Evolutionary conservation across 2,329 filamentous ascomycete genomes (phyloP).

Genomic region (Aspergillus melleus): DNA sequence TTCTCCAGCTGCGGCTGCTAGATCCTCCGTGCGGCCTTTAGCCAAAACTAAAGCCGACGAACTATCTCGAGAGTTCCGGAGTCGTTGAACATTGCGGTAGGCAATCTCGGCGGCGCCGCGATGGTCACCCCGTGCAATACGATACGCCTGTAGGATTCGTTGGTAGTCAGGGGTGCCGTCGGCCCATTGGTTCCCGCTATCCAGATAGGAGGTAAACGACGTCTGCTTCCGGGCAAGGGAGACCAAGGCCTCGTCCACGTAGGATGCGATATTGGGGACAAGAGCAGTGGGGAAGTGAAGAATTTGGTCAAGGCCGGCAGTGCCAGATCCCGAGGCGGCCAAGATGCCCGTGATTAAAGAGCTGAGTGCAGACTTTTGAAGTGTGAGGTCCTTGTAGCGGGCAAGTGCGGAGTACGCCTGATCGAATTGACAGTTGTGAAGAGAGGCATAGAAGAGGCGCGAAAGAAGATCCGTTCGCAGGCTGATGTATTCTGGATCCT

Average conservation of each 20-base stretch:
- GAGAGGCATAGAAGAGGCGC: constrained; percentile 78
- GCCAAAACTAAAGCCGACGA: constrained; percentile 37
- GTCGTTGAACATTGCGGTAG: constrained; percentile 56
- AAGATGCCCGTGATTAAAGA: constrained; percentile 59
- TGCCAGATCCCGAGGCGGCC: constrained; percentile 40
- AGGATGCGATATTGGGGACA: constrained; percentile 66
- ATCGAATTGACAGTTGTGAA: constrained; percentile 77
- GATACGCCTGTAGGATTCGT: constrained; percentile 88
- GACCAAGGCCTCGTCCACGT: constrained; percentile 76
- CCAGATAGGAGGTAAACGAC: constrained; percentile 54
- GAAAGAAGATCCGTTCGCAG: constrained; percentile 72
- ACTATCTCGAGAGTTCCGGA: constrained; percentile 41
- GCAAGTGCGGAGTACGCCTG: constrained; percentile 78
- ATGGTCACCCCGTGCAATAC: constrained; percentile 80
- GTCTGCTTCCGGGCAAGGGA: constrained; percentile 69
- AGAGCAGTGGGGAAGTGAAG: constrained; percentile 70
- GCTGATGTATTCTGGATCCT: constrained; percentile 37
- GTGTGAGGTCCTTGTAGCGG: constrained; percentile 67
- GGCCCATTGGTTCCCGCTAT: constrained; percentile 36
- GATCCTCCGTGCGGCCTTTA: constrained; percentile 34
- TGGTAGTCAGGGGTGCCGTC: constrained; percentile 67
- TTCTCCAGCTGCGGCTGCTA: constrained; percentile 34
- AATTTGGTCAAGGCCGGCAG: constrained; percentile 56
- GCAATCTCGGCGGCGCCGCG: constrained; percentile 68
- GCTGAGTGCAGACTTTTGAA: constrained; percentile 71